phyloP scores from a whole-genome alignment of 2,329 filamentous ascomycete species.

The Fusarium globosum region DNA sequence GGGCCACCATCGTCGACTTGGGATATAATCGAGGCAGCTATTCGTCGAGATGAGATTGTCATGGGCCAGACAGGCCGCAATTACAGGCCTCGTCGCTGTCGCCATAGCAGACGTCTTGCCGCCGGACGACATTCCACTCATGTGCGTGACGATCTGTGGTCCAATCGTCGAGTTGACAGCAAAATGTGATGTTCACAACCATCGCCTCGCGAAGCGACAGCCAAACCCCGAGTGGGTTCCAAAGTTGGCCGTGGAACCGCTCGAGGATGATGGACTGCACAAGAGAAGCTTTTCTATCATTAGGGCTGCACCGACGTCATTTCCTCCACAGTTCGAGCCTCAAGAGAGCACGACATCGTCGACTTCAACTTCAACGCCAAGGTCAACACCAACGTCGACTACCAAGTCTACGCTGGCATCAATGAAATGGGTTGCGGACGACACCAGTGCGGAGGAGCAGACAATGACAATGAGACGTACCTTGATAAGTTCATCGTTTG shows the following conservation, averaged over 20 bases:
- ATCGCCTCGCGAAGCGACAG: constrained; percentile 45
- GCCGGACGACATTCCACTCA: constrained; percentile 52
- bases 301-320: constrained; percentile 48
- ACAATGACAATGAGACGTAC: background rate
- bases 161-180: constrained; percentile 56
- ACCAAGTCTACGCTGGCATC: background rate
- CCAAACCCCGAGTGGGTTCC: constrained; percentile 33
- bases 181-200: constrained; percentile 48
- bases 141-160: constrained; percentile 56
- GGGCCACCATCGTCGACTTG: constrained; percentile 23
- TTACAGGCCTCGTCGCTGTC: constrained; percentile 46
- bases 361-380: constrained; percentile 6
- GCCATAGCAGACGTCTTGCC: constrained; percentile 48
- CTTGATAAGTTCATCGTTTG: constrained; percentile 10
- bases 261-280: constrained; percentile 12
- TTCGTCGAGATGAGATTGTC: constrained; percentile 44
- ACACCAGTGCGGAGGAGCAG: constrained; percentile 11
- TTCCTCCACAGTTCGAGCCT: constrained; percentile 35
- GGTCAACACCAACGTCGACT: constrained; percentile 4
- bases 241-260: constrained; percentile 36
- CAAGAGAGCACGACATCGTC: constrained; percentile 13
- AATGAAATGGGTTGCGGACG: constrained; percentile 9
- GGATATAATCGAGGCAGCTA: background rate
- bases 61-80: constrained; percentile 41
- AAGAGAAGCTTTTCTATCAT: constrained; percentile 47